phyloP scores from a whole-genome alignment of 2,329 filamentous ascomycete species.

The Sclerotinia spermophila region DNA sequence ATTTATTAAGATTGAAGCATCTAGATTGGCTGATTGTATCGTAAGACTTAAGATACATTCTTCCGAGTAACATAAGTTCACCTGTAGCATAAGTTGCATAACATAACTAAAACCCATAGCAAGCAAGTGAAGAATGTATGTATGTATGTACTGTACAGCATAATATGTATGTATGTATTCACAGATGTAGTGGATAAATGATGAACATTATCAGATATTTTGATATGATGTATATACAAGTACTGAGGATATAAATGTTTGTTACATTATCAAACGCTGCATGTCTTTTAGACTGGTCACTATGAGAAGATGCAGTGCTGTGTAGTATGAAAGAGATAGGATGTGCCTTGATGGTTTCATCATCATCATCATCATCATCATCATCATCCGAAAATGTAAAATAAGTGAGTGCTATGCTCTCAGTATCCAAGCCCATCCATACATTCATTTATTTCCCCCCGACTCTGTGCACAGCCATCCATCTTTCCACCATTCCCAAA shows the following conservation, averaged over 20 bases:
- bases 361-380: slow-evolving; percentile 8
- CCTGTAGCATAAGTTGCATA: no score
- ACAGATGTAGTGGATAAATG: not conserved
- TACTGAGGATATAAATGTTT: not conserved
- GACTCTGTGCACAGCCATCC: no score
- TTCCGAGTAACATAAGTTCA: no score
- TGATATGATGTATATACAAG: not conserved
- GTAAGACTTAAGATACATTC: no score
- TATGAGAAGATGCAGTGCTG: no score
- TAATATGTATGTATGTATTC: not conserved
- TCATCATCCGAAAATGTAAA: not conserved
- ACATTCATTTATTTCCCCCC: no score
- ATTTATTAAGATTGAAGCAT: not conserved
- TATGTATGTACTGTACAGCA: not conserved
- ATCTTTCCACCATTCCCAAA: slow-evolving; percentile 7
- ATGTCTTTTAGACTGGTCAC: not conserved
- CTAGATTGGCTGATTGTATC: not conserved
- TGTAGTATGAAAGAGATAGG: not conserved
- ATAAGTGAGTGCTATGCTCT: not conserved
- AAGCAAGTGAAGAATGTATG: not conserved
- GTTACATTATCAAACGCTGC: not conserved
- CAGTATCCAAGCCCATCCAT: not conserved
- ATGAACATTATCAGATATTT: not conserved
- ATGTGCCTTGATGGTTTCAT: slow-evolving; percentile 13
- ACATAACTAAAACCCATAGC: no score